Base-by-base conservation (phyloP, 2,329 filamentous ascomycete genomes). In the Blastomyces emzantsi region DNA sequence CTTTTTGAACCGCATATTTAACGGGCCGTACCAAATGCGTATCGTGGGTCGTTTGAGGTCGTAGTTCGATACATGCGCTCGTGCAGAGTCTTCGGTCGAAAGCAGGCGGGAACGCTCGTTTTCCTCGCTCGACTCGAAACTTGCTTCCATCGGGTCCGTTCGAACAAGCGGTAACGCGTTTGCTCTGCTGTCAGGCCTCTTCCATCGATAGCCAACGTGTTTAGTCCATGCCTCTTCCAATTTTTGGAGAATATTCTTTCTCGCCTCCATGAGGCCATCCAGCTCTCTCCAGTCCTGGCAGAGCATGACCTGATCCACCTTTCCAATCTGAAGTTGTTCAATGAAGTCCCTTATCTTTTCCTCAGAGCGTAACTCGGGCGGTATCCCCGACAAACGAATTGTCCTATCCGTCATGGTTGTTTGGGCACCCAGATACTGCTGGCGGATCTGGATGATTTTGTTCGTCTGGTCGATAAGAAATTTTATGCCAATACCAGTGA, bases 371-470 rank as follows among this genome's bases (percentile, higher is more conserved):
- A 97, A 77, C 30, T 93, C 87, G 3, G 76, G 73, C 0, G 95
- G 94, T 28, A 99, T 93, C 0, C 93, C 93, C 0, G 93, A 94
- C 22, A 99, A 78, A 30, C 91, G 87, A 70, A 99, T 92, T 0
- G 94, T 99, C 41, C 92, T 87, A 76, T 99, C 94, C 1, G 94
- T 97, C 61, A 97, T 85, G n/a, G 93, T 97, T 0, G 90, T 92
- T 75, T 97, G 93, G 28, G 88, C 91, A 15, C 94, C 94, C 11
- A 99, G 82, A 72, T 97, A 99, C 64, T 92, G 87, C 74, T 99
- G 94, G 30, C 94, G 83, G 39, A 93, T 84, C 63, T 87, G 85
- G 67, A 97, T 95, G 61, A 99, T 88, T 64, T 87, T 88, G 68
- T 88, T 85, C 0, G 94, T 97, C 76, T 96, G 88, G 52, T 83